Evolutionary conservation across 306 rosid genomes (phyloP).

Genomic region (Dryas drummondii): DNA sequence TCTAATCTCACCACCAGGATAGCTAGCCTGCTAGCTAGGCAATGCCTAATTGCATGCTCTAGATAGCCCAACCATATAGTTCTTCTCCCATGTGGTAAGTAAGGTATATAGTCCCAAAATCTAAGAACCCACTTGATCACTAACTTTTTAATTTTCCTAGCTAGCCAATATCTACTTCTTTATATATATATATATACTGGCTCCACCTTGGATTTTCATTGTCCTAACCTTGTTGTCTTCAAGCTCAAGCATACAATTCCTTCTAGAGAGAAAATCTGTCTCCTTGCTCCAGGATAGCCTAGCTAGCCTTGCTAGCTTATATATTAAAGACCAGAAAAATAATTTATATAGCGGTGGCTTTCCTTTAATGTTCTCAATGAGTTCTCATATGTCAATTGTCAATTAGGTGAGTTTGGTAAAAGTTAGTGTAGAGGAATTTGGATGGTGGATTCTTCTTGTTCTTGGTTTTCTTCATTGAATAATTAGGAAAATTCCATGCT

Average conservation of each 20-base stretch:
- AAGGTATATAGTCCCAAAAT: too few species aligned
- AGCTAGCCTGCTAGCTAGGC: too few species aligned
- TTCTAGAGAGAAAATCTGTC: constrained; percentile 33
- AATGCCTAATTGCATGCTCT: too few species aligned
- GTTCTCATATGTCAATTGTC: constrained; percentile 23
- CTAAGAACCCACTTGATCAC: too few species aligned
- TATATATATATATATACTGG: too few species aligned
- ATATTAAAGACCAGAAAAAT: neutral
- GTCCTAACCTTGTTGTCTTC: constrained; percentile 29
- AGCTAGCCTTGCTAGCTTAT: neutral
- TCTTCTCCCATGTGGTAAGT: too few species aligned
- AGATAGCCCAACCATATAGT: too few species aligned
- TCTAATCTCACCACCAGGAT: too few species aligned
- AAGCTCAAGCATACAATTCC: constrained; percentile 24
- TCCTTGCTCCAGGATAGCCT: constrained; percentile 18
- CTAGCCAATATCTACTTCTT: too few species aligned
- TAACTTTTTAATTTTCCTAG: too few species aligned
- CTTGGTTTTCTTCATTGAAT: constrained; percentile 29
- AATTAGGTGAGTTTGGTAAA: neutral
- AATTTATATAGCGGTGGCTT: neutral
- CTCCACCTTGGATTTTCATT: constrained; percentile 31
- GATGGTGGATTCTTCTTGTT: constrained; percentile 9
- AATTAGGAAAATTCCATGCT: constrained; percentile 32
- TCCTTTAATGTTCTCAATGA: constrained; percentile 8
- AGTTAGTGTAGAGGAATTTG: too few species aligned